A percentile compares a stretch with the other conserved stretches of the same genome.
Evolutionary conservation across 1,284 basidiomycete genomes (phyloP).

Genomic region (Pisolithus thermaeus): DNA sequence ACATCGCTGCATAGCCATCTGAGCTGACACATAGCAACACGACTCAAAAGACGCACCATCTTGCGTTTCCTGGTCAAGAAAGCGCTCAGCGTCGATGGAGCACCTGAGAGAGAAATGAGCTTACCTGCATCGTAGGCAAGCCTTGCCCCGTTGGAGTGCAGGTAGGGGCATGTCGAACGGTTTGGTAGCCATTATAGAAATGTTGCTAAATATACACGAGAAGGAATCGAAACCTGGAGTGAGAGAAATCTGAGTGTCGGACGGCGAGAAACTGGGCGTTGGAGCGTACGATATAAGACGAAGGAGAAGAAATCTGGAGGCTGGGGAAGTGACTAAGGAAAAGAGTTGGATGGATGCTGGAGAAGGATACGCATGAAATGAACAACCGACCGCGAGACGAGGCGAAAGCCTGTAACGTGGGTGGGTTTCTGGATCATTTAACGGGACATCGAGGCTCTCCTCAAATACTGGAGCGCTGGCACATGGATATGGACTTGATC

Average conservation of each 20-base stretch:
- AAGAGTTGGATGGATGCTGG: slow-evolving; percentile 1
- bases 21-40: slow-evolving; percentile 9
- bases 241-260: neutral
- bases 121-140: slow-evolving; percentile 34
- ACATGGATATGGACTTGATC: slow-evolving; percentile 24
- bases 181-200: slow-evolving; percentile 33
- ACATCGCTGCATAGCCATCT: slow-evolving; percentile 39
- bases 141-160: slow-evolving; percentile 31
- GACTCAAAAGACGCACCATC: slow-evolving; percentile 48
- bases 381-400: neutral
- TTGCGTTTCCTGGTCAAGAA: slow-evolving; percentile 58
- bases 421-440: slow-evolving; percentile 23
- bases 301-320: neutral
- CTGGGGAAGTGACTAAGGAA: slow-evolving; percentile 5
- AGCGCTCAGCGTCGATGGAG: slow-evolving; percentile 1
- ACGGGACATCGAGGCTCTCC: slow-evolving; percentile 22
- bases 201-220: slow-evolving; percentile 28
- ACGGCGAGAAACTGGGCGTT: neutral
- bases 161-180: slow-evolving; percentile 23
- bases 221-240: slow-evolving; percentile 16
- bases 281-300: slow-evolving; percentile 2
- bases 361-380: slow-evolving; percentile 23
- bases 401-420: slow-evolving; percentile 5
- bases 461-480: slow-evolving; percentile 24
- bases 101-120: slow-evolving; percentile 2